Base-by-base conservation (phyloP, 164 flowering plant species). In the Umbellularia californica region DNA sequence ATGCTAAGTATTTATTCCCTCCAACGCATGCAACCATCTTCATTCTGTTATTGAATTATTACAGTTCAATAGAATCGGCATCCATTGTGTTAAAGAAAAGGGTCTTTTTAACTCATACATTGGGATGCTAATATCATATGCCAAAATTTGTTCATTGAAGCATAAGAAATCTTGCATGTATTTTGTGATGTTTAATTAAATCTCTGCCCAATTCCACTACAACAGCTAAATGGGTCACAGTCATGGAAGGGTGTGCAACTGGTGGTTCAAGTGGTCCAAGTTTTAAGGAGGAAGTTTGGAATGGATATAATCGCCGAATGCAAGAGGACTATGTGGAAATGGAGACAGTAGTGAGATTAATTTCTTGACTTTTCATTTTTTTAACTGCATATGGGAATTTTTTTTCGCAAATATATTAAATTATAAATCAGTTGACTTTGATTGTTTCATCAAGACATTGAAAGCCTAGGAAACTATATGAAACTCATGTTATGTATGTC, bases 321-420 rank as follows among this genome's bases (percentile, higher is more conserved):
- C 94, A 90, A 82, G 98, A 95, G 77, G 95, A 90, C 78, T 88
- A 87, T 78, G 99, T 92, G 73, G 99, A 95, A 86, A 86, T 95
- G 93, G 98, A 90, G 84, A 90, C 98, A 90, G 92, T 95, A 92
- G 98, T 95, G 74, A 87, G 90, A 64, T 62, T 72, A 50, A 25
- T 60, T 65, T 41, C 52, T 55, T 12, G 15, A 51, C 27, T 62
- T 15, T 30, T 30, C 33, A 30, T 30, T 3, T 30, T 30, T 5
- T 30, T 5, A 3, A 3, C 5, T 30, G 5, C 0, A 30, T 30
- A 30, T 30, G 33, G 5, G 33, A 30, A 30, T 3, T 30, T 30
- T 30, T 30, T 30, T 30, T 30, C 0, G 5, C 33, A 30, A 30
- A 30, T 30, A 30, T 30, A 30, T 30, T 30, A 30, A 30, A 30